phyloP scores from a whole-genome alignment of 306 rosid species.

The Trifolium dubium region DNA sequence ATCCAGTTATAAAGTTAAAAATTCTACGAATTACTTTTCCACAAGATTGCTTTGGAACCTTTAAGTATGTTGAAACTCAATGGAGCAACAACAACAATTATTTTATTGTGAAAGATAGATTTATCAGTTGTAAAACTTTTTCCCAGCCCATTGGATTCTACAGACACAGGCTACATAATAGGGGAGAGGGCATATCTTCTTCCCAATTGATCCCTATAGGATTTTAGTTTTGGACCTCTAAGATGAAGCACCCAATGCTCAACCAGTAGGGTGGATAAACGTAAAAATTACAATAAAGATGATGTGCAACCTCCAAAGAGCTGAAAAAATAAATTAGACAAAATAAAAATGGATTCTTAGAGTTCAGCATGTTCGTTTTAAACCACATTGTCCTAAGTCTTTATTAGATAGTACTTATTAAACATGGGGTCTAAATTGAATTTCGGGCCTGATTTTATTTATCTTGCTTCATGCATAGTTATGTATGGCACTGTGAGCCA shows the following conservation, averaged over 20 bases:
- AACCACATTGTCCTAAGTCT: constrained; percentile 17
- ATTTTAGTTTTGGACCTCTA: constrained; percentile 11
- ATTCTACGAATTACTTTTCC: constrained; percentile 5
- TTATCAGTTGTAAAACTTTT: neutral
- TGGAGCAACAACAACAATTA: neutral
- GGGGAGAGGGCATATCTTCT: neutral
- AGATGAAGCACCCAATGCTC: constrained; percentile 32
- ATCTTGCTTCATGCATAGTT: constrained; percentile 25
- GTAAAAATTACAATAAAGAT: constrained; percentile 3
- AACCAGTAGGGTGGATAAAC: constrained; percentile 1
- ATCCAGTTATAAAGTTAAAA: neutral
- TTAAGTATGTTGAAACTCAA: constrained; percentile 12
- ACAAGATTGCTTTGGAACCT: neutral
- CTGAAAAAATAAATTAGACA: constrained; percentile 20
- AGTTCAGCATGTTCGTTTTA: constrained; percentile 22
- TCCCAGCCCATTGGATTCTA: neutral
- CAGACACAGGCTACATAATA: neutral
- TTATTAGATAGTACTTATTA: constrained; percentile 7
- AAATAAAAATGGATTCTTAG: constrained; percentile 1
- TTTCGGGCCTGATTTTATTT: constrained; percentile 27
- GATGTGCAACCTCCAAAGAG: constrained; percentile 16
- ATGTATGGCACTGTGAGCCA: constrained; percentile 20
- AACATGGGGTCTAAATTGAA: neutral
- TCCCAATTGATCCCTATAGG: neutral
- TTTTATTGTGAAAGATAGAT: constrained; percentile 1